phyloP scores from a whole-genome alignment of 768 basidiomycete genomes.

The Tylopilus subfusipes region DNA sequence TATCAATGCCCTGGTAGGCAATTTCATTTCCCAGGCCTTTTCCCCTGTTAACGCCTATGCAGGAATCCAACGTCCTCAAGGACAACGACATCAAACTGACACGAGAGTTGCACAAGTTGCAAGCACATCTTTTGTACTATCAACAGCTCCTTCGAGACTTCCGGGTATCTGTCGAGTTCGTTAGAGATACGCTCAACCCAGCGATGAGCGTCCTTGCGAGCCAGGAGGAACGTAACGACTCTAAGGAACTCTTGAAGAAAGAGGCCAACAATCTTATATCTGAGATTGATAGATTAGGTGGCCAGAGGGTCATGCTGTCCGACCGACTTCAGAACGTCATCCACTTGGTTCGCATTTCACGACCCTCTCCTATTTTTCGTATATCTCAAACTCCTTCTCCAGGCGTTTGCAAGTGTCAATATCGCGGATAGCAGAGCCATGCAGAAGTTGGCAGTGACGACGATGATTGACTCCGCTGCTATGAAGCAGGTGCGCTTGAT shows the following conservation, averaged over 20 bases:
- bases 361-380: neutral
- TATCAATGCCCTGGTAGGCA: conserved; percentile 46
- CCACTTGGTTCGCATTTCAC: conserved; percentile 25
- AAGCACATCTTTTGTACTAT: conserved; percentile 58
- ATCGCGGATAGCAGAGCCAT: conserved; percentile 51
- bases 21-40: neutral
- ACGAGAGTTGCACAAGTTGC: conserved; percentile 52
- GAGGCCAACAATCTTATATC: conserved; percentile 48
- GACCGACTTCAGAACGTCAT: conserved; percentile 35
- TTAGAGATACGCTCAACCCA: conserved; percentile 47
- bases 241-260: conserved; percentile 37
- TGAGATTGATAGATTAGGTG: conserved; percentile 48
- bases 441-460: conserved; percentile 45
- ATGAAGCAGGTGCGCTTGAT: conserved; percentile 32
- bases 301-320: conserved; percentile 30
- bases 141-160: conserved; percentile 54
- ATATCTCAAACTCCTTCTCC: neutral
- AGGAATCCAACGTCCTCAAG: conserved; percentile 47
- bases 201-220: conserved; percentile 34
- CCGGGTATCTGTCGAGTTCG: conserved; percentile 45
- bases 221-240: conserved; percentile 14
- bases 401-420: conserved; percentile 61
- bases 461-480: conserved; percentile 40
- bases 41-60: neutral
- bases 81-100: conserved; percentile 44